Conservation (phyloP, 129 eudicot genomes). For the Apium graveolens region DNA sequence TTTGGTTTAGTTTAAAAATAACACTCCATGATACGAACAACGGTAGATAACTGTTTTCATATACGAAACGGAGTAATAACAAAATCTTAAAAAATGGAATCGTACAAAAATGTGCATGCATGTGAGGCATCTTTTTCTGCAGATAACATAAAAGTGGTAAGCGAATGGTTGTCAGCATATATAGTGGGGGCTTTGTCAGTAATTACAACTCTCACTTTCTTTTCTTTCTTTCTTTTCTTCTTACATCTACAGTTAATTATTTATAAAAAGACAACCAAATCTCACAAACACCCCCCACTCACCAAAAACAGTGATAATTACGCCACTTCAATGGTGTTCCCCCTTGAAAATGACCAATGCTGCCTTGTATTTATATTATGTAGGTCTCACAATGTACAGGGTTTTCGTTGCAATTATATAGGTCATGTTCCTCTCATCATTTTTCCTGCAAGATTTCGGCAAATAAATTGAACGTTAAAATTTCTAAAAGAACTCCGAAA, state of each 20-base stretch:
- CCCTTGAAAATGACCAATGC: neutral
- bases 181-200: slow-evolving; percentile 1
- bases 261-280: neutral
- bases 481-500: no score
- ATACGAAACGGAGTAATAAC: neutral
- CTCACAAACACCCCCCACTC: neutral
- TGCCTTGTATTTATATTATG: neutral
- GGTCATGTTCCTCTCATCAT: neutral
- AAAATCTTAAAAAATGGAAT: neutral
- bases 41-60: neutral
- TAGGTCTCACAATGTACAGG: neutral
- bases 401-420: neutral
- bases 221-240: neutral
- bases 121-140: slow-evolving; percentile 12
- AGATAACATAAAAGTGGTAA: neutral
- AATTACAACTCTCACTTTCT: neutral
- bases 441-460: no score
- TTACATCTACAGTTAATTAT: neutral
- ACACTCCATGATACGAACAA: no score
- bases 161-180: slow-evolving; percentile 7
- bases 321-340: neutral
- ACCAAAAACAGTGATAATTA: neutral
- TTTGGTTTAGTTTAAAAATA: no score
- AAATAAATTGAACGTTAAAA: no score
- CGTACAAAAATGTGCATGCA: neutral